Conservation (phyloP, 306 rosid genomes). For the Nissolia schottii region DNA sequence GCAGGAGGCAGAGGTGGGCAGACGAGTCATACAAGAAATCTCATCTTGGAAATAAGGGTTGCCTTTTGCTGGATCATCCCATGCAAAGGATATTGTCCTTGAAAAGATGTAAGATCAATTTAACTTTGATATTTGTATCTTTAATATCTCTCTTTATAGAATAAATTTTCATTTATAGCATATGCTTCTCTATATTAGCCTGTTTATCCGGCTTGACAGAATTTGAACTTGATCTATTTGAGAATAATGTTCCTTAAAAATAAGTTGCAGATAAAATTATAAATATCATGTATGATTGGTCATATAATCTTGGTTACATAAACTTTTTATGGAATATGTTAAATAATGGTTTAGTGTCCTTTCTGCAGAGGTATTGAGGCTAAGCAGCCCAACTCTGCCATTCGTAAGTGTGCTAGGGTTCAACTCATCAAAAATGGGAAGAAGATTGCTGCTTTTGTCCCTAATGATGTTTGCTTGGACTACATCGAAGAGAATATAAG, state of each 20-base stretch:
- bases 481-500: constrained; percentile 74
- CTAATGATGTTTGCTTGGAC: constrained; percentile 80
- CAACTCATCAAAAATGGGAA: constrained; percentile 80
- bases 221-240: no score
- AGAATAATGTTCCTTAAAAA: no score
- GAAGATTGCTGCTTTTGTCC: constrained; percentile 86
- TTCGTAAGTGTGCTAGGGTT: constrained; percentile 84
- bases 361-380: constrained; percentile 74
- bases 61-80: constrained; percentile 87
- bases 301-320: no score
- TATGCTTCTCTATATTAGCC: no score
- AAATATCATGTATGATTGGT: no score
- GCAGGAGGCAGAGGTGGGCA: constrained; percentile 77
- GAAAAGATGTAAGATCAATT: constrained; percentile 62
- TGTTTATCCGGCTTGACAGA: no score
- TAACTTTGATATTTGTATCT: neutral
- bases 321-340: no score
- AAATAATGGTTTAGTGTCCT: neutral
- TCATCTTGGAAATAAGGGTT: constrained; percentile 79
- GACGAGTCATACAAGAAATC: constrained; percentile 75
- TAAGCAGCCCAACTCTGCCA: constrained; percentile 89
- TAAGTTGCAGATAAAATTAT: no score
- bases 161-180: neutral
- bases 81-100: constrained; percentile 80
- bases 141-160: neutral